Evolutionary conservation across 352 stramenopile genomes (phyloP).

Genomic region (Phytophthora sansomeana): DNA sequence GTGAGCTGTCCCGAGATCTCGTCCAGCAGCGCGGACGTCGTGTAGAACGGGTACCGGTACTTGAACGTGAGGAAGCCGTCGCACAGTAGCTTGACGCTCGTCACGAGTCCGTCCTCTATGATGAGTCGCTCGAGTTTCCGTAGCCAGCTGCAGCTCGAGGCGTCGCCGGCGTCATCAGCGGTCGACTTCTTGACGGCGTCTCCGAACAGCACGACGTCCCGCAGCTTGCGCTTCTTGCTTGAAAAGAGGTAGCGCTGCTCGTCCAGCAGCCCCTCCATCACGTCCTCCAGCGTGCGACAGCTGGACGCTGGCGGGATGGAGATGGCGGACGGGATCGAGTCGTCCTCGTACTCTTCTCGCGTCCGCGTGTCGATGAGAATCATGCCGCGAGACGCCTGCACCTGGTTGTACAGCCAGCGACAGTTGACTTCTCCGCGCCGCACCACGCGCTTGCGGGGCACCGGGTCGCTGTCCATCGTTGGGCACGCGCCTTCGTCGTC

Average conservation of each 20-base stretch:
- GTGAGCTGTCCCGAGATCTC: constrained; percentile 67
- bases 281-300: constrained; percentile 55
- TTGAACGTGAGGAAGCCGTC: constrained; percentile 90
- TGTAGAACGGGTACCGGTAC: constrained; percentile 89
- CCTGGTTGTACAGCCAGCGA: constrained; percentile 88
- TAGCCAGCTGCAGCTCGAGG: constrained; percentile 51
- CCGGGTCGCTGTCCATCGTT: constrained; percentile 24
- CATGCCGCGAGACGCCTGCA: constrained; percentile 75
- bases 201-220: constrained; percentile 84
- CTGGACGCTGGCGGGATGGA: constrained; percentile 68
- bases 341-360: constrained; percentile 62
- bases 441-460: constrained; percentile 58
- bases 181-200: constrained; percentile 58
- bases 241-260: constrained; percentile 80
- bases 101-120: constrained; percentile 78
- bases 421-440: constrained; percentile 77
- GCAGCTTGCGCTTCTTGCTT: constrained; percentile 78
- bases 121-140: constrained; percentile 70
- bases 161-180: constrained; percentile 24
- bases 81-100: constrained; percentile 73
- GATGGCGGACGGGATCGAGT: constrained; percentile 81
- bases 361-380: constrained; percentile 81
- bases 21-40: constrained; percentile 69
- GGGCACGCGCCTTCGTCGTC: constrained; percentile 20
- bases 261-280: constrained; percentile 59